Conservation (phyloP, 2,329 filamentous ascomycete genomes). For the Aspergillus ibericus region DNA sequence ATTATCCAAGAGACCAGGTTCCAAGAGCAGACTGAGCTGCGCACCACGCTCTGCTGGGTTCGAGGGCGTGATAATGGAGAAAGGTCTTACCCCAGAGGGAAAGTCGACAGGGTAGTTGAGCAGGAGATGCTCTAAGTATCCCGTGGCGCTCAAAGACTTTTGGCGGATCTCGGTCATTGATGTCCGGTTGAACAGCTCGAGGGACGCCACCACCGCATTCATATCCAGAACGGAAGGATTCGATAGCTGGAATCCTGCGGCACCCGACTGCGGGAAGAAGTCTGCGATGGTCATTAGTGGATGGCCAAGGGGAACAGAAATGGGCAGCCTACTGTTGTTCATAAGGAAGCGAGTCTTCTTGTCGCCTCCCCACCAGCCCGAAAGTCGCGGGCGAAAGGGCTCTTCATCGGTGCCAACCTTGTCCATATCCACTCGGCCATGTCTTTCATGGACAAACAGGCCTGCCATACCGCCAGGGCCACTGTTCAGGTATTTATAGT, state of each 20-base stretch:
- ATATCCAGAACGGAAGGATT: slow-evolving; percentile 81
- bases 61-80: slow-evolving; percentile 67
- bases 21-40: slow-evolving; percentile 73
- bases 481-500: slow-evolving; percentile 90
- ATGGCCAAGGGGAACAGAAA: not conserved
- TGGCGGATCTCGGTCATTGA: slow-evolving; percentile 66
- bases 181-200: slow-evolving; percentile 73
- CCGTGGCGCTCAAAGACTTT: slow-evolving; percentile 72
- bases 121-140: slow-evolving; percentile 72
- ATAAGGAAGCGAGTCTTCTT: slow-evolving; percentile 77
- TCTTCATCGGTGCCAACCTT: slow-evolving; percentile 39
- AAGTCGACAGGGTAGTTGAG: slow-evolving; percentile 35
- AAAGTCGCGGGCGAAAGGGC: slow-evolving; percentile 65
- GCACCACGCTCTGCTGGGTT: slow-evolving; percentile 70
- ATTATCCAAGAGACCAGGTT: slow-evolving; percentile 67
- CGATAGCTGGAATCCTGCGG: slow-evolving; percentile 78
- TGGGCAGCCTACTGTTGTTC: slow-evolving; percentile 58
- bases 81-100: slow-evolving; percentile 42
- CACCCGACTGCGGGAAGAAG: slow-evolving; percentile 75
- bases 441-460: slow-evolving; percentile 74
- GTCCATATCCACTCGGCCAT: slow-evolving; percentile 52
- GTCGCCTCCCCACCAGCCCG: slow-evolving; percentile 86
- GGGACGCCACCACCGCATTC: slow-evolving; percentile 68
- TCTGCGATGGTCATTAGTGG: slow-evolving; percentile 31
- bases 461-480: slow-evolving; percentile 80